Conservation (phyloP, 2,329 filamentous ascomycete species). For the Malbranchea zuffiana region DNA sequence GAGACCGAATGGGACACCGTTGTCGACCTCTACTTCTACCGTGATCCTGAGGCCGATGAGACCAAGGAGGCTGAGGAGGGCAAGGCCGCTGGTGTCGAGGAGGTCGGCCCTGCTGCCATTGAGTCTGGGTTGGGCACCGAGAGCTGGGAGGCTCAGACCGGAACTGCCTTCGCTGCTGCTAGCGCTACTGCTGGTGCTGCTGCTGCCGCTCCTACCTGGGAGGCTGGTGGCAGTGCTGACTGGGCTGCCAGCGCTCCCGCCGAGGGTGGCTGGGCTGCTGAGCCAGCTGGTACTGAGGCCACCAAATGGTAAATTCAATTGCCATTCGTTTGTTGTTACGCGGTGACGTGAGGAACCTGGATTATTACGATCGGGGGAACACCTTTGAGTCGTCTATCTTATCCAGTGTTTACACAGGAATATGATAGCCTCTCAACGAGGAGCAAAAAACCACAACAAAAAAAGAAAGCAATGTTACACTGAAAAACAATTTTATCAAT, state of each 20-base stretch:
- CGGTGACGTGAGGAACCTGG: no score
- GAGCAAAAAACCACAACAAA: no score
- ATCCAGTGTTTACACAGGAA: no score
- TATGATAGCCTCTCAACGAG: no score
- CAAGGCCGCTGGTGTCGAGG: slow-evolving; percentile 74
- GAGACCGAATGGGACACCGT: slow-evolving; percentile 99
- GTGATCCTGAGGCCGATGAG: slow-evolving; percentile 98
- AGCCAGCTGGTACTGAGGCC: slow-evolving; percentile 20
- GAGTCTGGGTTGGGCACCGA: slow-evolving; percentile 64
- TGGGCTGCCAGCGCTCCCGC: slow-evolving; percentile 41
- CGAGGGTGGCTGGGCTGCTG: slow-evolving; percentile 35
- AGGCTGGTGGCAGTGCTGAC: slow-evolving; percentile 43
- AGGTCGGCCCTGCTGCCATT: slow-evolving; percentile 67
- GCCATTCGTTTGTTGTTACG: no score
- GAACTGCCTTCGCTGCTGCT: slow-evolving; percentile 51
- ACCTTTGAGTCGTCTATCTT: no score
- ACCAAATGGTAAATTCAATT: slow-evolving; percentile 36
- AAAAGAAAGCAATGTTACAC: no score
- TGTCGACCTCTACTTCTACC: slow-evolving; percentile 99
- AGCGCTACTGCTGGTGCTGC: slow-evolving; percentile 57
- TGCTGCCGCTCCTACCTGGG: slow-evolving; percentile 51
- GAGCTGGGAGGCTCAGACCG: slow-evolving; percentile 73
- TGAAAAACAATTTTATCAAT: no score
- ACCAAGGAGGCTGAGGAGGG: slow-evolving; percentile 87
- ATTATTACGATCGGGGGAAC: no score